A percentile compares a stretch with the other conserved stretches of the same genome.
These are phyloP conservation scores for Endoconidiophora laricicola DNA, from an alignment of 2,329 filamentous ascomycete genomes.

Conservation along the genomic window DNA sequence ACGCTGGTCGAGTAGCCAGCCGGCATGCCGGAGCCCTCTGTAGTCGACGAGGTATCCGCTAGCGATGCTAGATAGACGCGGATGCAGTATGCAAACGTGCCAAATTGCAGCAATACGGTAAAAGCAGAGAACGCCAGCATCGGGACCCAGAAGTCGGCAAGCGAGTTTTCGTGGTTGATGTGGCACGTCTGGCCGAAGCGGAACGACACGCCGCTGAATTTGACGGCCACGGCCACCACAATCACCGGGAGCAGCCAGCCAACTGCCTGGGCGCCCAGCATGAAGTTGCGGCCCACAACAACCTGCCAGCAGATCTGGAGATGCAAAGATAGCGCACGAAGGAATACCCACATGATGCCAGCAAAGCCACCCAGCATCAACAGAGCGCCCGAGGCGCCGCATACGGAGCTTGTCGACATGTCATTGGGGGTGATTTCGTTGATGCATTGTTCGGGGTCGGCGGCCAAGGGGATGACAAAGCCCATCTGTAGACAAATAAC, in stretches of 20 bases:
- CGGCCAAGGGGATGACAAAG: conserved; percentile 75
- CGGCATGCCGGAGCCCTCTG: conserved; percentile 48
- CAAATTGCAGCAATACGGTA: conserved; percentile 65
- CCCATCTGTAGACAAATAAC: conserved; percentile 42
- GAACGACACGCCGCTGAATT: conserved; percentile 83
- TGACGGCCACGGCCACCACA: conserved; percentile 58
- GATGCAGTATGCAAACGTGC: conserved; percentile 82
- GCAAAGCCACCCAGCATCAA: conserved; percentile 74
- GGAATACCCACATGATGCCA: conserved; percentile 77
- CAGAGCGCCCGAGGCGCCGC: conserved; percentile 76
- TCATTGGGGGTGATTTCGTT: conserved; percentile 86
- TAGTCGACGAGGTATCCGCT: conserved; percentile 53
- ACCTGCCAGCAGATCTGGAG: conserved; percentile 97
- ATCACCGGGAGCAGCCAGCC: conserved; percentile 75
- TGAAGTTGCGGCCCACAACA: conserved; percentile 73
- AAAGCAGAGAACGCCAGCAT: conserved; percentile 60
- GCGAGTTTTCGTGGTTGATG: conserved; percentile 75
- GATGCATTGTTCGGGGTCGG: conserved; percentile 64
- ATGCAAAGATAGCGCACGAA: conserved; percentile 80
- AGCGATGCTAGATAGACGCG: conserved; percentile 84
- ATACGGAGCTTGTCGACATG: conserved; percentile 68
- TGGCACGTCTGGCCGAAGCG: conserved; percentile 85
- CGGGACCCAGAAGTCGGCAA: conserved; percentile 82
- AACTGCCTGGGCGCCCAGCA: conserved; percentile 62
- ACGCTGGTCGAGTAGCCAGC: conserved; percentile 57